Evolutionary conservation across 371 early-diverging fungal genomes (phyloP), one percentile per base, ranked within the genome.

Genomic region (Mucor mucedo): DNA sequence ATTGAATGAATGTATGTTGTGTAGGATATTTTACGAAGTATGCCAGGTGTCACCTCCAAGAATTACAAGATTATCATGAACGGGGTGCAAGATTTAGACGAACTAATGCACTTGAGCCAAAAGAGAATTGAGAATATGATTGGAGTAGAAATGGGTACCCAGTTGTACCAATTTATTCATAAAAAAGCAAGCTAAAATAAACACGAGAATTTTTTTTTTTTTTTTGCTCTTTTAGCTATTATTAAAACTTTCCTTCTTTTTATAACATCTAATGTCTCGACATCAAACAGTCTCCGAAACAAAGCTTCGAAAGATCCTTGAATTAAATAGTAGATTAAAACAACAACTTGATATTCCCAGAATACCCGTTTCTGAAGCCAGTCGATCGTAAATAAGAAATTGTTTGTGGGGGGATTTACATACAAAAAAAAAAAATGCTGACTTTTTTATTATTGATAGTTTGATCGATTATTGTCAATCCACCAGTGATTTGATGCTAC

Each of bases 331-430:
- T 59, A 87, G 91, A n/a, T 72, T 95, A 60, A 83, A 82, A 58
- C 93, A 93, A 59, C 90, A 90, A 69, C 83, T 95, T 45, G 92
- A 95, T 66, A 78, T 92, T 58, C 85, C 88, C 29, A 83, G 95
- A 45, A 85, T 93, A 38, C 81, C 90, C 14, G 92, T 94, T 11
- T 91, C 92, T 38, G 91, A 93, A 72, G 94, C 95, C 48, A 69
- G 70, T 65, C 65, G 62, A 10, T 65, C 70, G 70, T 69, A 69
- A 65, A 53, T 80, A 58, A 16, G 21, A 42, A 6, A 50, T 40
- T 32, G 13, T n/a, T 44, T 44, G 5, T 44, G 1, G 16, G 1
- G 16, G 16, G 29, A 54, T 13, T 21, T 21, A 21, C 21, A 21
- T 21, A 21, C 21, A 21, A 21, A 13, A 21, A 10, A 40, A 40